A percentile compares a stretch with the other conserved stretches of the same genome.
phyloP scores from a whole-genome alignment of 2,329 filamentous ascomycete species.

The Microascus cirrosus region DNA sequence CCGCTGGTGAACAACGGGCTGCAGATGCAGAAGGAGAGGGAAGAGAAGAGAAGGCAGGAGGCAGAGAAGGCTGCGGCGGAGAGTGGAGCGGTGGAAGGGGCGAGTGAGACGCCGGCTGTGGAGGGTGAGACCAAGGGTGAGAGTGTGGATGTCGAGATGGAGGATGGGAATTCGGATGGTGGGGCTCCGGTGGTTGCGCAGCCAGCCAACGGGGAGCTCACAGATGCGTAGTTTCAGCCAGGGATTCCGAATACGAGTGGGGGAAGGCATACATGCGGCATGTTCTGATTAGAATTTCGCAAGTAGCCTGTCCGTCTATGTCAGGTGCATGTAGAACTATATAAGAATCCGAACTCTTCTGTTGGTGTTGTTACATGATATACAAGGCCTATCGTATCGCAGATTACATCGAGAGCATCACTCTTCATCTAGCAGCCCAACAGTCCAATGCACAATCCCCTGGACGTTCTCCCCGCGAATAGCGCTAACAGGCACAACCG shows the following conservation, averaged over 20 bases:
- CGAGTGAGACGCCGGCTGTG: conserved; percentile 11
- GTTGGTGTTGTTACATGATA: not conserved
- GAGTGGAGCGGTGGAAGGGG: conserved; percentile 20
- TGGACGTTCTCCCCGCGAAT: conserved; percentile 79
- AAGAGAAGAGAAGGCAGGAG: conserved; percentile 22
- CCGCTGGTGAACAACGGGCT: conserved; percentile 64
- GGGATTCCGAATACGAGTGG: not conserved
- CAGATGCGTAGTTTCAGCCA: not conserved
- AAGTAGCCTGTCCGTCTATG: not conserved
- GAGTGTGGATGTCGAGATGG: conserved; percentile 9
- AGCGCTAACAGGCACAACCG: conserved; percentile 77
- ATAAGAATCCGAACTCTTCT: not conserved
- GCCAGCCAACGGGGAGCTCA: conserved; percentile 12
- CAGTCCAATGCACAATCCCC: conserved; percentile 59
- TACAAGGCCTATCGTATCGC: not conserved
- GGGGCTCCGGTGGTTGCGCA: conserved; percentile 13
- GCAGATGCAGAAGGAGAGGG: conserved; percentile 31
- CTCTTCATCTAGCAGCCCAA: conserved; percentile 51
- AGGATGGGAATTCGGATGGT: conserved; percentile 22
- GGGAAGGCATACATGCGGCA: not conserved
- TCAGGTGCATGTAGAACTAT: not conserved
- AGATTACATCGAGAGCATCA: not conserved
- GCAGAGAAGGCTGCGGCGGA: conserved; percentile 20
- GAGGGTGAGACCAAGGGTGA: conserved; percentile 6
- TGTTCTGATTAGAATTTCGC: not conserved